Conservation (phyloP, 1,284 basidiomycete genomes). For the Sanghuangporus sanghuang region DNA sequence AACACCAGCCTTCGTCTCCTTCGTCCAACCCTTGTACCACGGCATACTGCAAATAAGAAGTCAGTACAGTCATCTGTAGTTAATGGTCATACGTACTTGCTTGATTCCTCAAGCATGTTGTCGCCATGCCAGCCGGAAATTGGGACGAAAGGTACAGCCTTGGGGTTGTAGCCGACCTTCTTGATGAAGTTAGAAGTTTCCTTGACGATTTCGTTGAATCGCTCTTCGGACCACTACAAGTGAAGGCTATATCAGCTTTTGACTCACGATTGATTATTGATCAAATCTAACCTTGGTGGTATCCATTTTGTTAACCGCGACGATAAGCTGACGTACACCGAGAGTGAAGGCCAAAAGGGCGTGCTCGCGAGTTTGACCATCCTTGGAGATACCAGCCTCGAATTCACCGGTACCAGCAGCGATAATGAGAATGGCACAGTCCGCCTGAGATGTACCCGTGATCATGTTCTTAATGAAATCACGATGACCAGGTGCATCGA, state of each 20-base stretch:
- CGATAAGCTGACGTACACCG: constrained; percentile 99
- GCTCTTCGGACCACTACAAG: constrained; percentile 91
- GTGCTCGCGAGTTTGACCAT: constrained; percentile 99
- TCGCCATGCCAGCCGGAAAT: constrained; percentile 99
- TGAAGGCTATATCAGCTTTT: constrained; percentile 4
- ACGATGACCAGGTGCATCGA: constrained; percentile 99
- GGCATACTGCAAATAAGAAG: constrained; percentile 67
- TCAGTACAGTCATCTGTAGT: constrained; percentile 12
- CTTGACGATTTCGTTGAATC: constrained; percentile 99
- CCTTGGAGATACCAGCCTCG: constrained; percentile 99
- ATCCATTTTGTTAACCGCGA: constrained; percentile 99
- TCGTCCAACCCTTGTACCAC: constrained; percentile 99
- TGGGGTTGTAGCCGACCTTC: constrained; percentile 99
- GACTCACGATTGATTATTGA: constrained; percentile 21
- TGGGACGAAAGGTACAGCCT: constrained; percentile 96
- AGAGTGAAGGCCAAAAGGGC: constrained; percentile 99
- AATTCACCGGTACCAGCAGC: constrained; percentile 99
- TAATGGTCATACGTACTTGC: constrained; percentile 55
- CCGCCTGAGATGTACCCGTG: constrained; percentile 99
- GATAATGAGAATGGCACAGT: constrained; percentile 99
- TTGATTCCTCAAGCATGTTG: constrained; percentile 99
- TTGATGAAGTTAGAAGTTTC: constrained; percentile 99
- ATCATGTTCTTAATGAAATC: constrained; percentile 99
- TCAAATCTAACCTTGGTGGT: constrained; percentile 73
- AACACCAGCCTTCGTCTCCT: constrained; percentile 91